A percentile compares a stretch with the other conserved stretches of the same genome.
Evolutionary conservation across 2,329 filamentous ascomycete genomes (phyloP).

Genomic region (Pseudogymnoascus sp.): DNA sequence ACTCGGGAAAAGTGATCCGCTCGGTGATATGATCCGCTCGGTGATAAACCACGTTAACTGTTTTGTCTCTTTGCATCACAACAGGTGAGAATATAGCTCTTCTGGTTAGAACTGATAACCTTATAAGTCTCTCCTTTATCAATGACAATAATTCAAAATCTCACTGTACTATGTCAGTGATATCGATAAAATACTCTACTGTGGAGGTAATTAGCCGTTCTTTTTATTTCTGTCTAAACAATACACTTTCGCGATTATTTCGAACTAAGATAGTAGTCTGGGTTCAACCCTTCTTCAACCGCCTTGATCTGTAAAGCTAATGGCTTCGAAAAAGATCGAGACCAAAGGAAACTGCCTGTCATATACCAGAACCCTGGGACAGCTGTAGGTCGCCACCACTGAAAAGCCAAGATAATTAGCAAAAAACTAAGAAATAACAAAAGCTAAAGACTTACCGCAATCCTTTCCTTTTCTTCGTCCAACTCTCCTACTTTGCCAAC

Average conservation of each 20-base stretch:
- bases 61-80: no score
- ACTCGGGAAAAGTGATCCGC: no score
- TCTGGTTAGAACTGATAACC: no score
- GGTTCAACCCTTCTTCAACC: conserved; percentile 9
- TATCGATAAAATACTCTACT: no score
- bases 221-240: background rate
- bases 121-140: no score
- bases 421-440: background rate
- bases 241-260: background rate
- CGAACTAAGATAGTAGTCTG: background rate
- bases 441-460: background rate
- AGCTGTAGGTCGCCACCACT: conserved; percentile 35
- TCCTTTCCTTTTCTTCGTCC: background rate
- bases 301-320: conserved; percentile 36
- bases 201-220: no score
- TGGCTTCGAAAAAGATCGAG: conserved; percentile 31
- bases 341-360: conserved; percentile 30
- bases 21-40: no score
- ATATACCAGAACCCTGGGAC: conserved; percentile 35
- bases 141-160: no score
- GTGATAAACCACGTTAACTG: no score
- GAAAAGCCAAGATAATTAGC: background rate
- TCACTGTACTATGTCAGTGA: no score
- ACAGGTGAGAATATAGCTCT: no score
- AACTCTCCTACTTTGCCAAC: background rate